These are phyloP conservation scores for Fusarium liriodendri DNA, from an alignment of 2,329 filamentous ascomycete species.

Conservation along the genomic window DNA sequence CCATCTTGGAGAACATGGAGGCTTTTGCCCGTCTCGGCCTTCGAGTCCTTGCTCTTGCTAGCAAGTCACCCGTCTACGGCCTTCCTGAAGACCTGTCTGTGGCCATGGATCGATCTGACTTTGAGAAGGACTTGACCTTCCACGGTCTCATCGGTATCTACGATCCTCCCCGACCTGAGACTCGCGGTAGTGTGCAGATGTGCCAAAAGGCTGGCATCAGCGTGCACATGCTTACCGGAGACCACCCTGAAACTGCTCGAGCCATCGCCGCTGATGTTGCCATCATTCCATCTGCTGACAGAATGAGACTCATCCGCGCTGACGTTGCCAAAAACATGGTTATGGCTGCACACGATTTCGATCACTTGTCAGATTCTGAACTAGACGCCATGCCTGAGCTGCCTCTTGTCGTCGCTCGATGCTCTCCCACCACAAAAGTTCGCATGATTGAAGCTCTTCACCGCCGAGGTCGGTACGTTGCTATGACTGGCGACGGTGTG, in stretches of 20 bases:
- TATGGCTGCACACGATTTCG: conserved; percentile 73
- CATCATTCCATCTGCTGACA: conserved; percentile 62
- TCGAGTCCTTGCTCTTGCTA: conserved; percentile 72
- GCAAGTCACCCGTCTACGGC: neutral
- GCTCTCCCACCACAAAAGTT: conserved; percentile 77
- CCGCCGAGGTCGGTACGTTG: conserved; percentile 69
- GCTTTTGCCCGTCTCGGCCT: conserved; percentile 72
- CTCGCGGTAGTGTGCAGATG: conserved; percentile 61
- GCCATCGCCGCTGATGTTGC: conserved; percentile 71
- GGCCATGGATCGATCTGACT: conserved; percentile 31
- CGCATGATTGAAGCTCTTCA: conserved; percentile 81
- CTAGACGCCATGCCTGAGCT: conserved; percentile 72
- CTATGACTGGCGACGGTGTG: conserved; percentile 79
- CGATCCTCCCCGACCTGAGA: conserved; percentile 74
- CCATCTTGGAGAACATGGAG: conserved; percentile 74
- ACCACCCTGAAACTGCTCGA: conserved; percentile 70
- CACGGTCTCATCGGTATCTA: conserved; percentile 75
- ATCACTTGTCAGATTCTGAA: conserved; percentile 69
- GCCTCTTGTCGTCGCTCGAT: conserved; percentile 76
- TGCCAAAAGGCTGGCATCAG: conserved; percentile 70
- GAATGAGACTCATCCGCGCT: conserved; percentile 52
- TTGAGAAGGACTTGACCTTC: conserved; percentile 69
- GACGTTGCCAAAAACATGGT: conserved; percentile 68
- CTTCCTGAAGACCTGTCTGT: conserved; percentile 36
- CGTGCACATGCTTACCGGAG: conserved; percentile 75